Percentiles rank a stretch among this genome's conserved stretches.
phyloP scores from a whole-genome alignment of 2,329 filamentous ascomycete genomes.

The Ophiostoma novo-ulmi region DNA sequence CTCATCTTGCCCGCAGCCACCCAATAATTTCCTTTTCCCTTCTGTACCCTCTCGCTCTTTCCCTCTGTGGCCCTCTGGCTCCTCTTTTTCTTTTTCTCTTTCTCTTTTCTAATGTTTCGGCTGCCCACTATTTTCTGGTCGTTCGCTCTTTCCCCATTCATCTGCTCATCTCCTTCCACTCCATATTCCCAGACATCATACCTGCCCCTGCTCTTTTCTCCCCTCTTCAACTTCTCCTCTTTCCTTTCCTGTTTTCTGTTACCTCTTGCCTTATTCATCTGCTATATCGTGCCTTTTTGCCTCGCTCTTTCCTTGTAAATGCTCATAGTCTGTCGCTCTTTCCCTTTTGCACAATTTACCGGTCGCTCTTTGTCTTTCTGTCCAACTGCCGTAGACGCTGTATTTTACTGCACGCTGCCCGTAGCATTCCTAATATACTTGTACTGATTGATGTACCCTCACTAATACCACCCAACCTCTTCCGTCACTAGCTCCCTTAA shows the following conservation, averaged over 20 bases:
- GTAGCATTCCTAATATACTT: neutral
- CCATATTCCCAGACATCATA: neutral
- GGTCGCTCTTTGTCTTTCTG: neutral
- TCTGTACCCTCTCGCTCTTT: neutral
- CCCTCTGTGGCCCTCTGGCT: neutral
- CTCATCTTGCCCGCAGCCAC: conserved; percentile 21
- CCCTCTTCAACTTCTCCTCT: neutral
- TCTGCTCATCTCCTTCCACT: neutral
- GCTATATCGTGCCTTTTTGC: no score
- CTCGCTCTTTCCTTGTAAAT: neutral
- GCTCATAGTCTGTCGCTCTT: neutral
- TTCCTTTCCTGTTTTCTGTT: neutral
- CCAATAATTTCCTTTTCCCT: conserved; percentile 21
- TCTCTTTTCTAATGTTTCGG: neutral
- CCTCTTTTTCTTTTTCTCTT: neutral
- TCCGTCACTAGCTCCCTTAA: conserved; percentile 21
- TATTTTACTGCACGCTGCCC: neutral
- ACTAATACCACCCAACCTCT: conserved; percentile 17
- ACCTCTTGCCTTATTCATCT: neutral
- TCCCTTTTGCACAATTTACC: neutral
- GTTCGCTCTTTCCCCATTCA: conserved; percentile 14
- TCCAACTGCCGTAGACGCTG: no score
- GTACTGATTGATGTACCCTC: neutral
- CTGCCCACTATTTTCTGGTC: neutral
- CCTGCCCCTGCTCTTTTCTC: neutral